These are phyloP conservation scores for Serendipita sp. DNA, from an alignment of 768 basidiomycete species.

Conservation along the genomic window DNA sequence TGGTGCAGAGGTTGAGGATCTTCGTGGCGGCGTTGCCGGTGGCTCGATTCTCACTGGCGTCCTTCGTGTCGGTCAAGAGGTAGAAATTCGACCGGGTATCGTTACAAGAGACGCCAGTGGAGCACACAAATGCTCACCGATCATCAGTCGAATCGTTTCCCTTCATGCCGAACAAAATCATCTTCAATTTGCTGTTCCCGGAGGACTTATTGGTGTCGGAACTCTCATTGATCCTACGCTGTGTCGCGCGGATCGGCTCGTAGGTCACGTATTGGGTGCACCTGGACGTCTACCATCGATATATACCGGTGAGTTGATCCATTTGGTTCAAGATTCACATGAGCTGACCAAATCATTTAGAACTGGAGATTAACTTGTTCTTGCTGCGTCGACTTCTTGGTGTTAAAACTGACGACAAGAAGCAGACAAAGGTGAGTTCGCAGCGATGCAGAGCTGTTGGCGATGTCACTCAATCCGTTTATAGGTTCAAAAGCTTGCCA, in stretches of 20 bases:
- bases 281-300: slow-evolving; percentile 90
- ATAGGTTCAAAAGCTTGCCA: slow-evolving; percentile 64
- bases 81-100: slow-evolving; percentile 94
- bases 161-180: slow-evolving; percentile 92
- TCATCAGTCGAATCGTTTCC: slow-evolving; percentile 80
- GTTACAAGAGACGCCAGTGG: slow-evolving; percentile 90
- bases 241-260: slow-evolving; percentile 89
- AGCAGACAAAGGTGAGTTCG: slow-evolving; percentile 60
- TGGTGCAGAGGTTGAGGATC: slow-evolving; percentile 87
- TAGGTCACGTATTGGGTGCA: slow-evolving; percentile 90
- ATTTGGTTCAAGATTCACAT: not conserved
- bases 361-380: slow-evolving; percentile 87
- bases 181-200: slow-evolving; percentile 88
- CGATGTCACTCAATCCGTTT: not conserved
- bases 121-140: slow-evolving; percentile 80
- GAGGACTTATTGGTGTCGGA: slow-evolving; percentile 95
- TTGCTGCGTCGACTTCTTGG: slow-evolving; percentile 89
- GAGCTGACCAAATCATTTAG: slow-evolving; percentile 21
- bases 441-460: not conserved
- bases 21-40: slow-evolving; percentile 97
- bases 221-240: slow-evolving; percentile 93
- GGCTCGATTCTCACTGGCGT: slow-evolving; percentile 90
- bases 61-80: slow-evolving; percentile 75
- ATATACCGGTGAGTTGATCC: slow-evolving; percentile 48
- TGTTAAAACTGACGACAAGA: slow-evolving; percentile 97